Evolutionary conservation across 192 early-diverging fungal species (phyloP).

Genomic region (Backusella parvicylindrica): DNA sequence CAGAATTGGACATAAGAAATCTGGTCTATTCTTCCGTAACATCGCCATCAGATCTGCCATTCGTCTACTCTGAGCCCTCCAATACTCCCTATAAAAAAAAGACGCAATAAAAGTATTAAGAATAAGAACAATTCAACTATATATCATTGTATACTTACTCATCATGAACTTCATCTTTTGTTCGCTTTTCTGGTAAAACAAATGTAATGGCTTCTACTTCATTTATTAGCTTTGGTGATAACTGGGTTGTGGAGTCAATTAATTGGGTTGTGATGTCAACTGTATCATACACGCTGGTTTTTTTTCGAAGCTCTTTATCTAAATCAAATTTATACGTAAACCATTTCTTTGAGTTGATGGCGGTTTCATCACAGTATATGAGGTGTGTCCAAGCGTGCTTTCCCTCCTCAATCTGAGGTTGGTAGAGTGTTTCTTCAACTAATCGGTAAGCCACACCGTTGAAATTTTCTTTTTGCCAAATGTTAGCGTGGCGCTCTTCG

Average conservation of each 20-base stretch:
- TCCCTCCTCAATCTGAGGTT: background rate
- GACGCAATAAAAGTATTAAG: too few species aligned
- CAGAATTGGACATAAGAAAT: background rate
- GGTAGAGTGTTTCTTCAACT: background rate
- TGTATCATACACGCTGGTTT: background rate
- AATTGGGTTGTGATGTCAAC: background rate
- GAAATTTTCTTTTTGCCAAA: background rate
- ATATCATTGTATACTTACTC: background rate
- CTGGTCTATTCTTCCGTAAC: background rate
- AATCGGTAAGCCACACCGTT: too few species aligned
- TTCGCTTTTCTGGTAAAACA: background rate
- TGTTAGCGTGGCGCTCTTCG: background rate
- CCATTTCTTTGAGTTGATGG: slow-evolving; percentile 8
- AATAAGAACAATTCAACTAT: background rate
- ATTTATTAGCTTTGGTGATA: background rate
- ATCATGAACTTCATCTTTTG: background rate
- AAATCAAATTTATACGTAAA: slow-evolving; percentile 16
- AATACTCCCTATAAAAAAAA: background rate
- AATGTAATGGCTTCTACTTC: background rate
- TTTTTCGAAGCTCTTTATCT: background rate
- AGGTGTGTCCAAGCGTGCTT: background rate
- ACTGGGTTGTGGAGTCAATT: background rate
- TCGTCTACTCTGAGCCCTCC: background rate
- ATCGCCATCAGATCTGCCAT: background rate
- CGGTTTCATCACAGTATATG: background rate